Evolutionary conservation across 768 basidiomycete species (phyloP).

Genomic region (Rhizopogon vulgaris): DNA sequence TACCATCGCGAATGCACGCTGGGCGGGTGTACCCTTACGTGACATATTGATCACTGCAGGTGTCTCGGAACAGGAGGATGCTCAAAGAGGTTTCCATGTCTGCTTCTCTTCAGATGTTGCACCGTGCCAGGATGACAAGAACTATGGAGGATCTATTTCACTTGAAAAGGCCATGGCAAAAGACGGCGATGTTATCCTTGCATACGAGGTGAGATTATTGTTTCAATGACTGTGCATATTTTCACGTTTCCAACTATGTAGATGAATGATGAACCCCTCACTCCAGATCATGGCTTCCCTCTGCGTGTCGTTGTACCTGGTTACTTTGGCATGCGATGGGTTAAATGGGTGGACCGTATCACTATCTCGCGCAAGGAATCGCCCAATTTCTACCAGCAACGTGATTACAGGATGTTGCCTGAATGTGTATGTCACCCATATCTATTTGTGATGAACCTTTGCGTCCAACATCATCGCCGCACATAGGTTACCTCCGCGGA

Average conservation of each 20-base stretch:
- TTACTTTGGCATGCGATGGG: slow-evolving; percentile 64
- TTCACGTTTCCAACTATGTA: slow-evolving; percentile 14
- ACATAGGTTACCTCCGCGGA: slow-evolving; percentile 19
- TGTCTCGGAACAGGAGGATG: slow-evolving; percentile 21
- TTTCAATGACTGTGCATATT: background rate
- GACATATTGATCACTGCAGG: slow-evolving; percentile 47
- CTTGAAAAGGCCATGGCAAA: slow-evolving; percentile 41
- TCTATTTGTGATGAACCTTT: background rate
- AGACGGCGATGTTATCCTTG: slow-evolving; percentile 51
- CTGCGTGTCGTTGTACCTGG: slow-evolving; percentile 66
- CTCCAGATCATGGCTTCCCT: slow-evolving; percentile 59
- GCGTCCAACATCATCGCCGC: background rate
- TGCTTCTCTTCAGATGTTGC: slow-evolving; percentile 58
- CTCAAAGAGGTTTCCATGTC: slow-evolving; percentile 36
- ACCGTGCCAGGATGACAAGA: slow-evolving; percentile 53
- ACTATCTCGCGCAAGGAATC: slow-evolving; percentile 48
- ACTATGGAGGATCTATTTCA: slow-evolving; percentile 61
- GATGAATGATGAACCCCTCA: slow-evolving; percentile 62
- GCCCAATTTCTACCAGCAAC: slow-evolving; percentile 65
- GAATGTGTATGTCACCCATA: slow-evolving; percentile 29
- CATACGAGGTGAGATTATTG: slow-evolving; percentile 43
- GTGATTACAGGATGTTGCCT: slow-evolving; percentile 63
- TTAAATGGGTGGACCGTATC: slow-evolving; percentile 69
- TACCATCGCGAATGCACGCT: slow-evolving; percentile 63
- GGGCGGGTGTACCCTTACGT: slow-evolving; percentile 55